Conservation (phyloP, 2,329 filamentous ascomycete genomes). For the Aspergillus hortae region DNA sequence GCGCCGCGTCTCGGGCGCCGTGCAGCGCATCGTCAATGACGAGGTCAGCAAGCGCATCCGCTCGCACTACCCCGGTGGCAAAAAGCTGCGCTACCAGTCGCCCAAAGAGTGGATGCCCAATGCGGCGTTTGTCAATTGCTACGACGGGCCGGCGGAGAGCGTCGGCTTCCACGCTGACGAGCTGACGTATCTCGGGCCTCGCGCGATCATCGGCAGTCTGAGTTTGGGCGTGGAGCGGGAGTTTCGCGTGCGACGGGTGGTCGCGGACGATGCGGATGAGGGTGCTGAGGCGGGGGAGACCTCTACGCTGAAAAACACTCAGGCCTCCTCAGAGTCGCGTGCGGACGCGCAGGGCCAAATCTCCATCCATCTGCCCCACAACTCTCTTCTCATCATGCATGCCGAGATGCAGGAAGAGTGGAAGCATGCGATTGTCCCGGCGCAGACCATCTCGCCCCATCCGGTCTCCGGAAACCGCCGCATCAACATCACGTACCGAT, state of each 20-base stretch:
- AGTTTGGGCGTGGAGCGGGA: slow-evolving; percentile 90
- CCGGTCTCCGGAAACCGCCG: slow-evolving; percentile 73
- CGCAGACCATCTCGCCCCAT: slow-evolving; percentile 75
- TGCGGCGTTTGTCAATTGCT: slow-evolving; percentile 92
- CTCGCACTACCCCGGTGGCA: slow-evolving; percentile 62
- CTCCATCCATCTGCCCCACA: slow-evolving; percentile 89
- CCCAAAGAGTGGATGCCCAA: slow-evolving; percentile 75
- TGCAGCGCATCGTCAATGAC: slow-evolving; percentile 71
- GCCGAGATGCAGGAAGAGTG: slow-evolving; percentile 97
- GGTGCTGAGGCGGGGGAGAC: slow-evolving; percentile 22
- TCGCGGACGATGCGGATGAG: slow-evolving; percentile 44
- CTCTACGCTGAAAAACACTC: slow-evolving; percentile 8
- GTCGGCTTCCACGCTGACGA: slow-evolving; percentile 94
- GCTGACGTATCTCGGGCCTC: slow-evolving; percentile 86
- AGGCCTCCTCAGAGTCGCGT: slow-evolving; percentile 12
- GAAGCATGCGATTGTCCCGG: slow-evolving; percentile 83
- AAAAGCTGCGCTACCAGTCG: slow-evolving; percentile 75
- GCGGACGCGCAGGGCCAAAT: slow-evolving; percentile 77
- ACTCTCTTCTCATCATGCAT: slow-evolving; percentile 92
- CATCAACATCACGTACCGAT: slow-evolving; percentile 92
- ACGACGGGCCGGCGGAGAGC: slow-evolving; percentile 72
- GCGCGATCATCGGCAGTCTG: slow-evolving; percentile 82
- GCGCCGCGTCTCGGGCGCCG: slow-evolving; percentile 62
- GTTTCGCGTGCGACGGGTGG: slow-evolving; percentile 77
- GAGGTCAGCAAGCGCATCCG: slow-evolving; percentile 71